Conservation (phyloP, 129 eudicot genomes). For the Deinandra increscens region DNA sequence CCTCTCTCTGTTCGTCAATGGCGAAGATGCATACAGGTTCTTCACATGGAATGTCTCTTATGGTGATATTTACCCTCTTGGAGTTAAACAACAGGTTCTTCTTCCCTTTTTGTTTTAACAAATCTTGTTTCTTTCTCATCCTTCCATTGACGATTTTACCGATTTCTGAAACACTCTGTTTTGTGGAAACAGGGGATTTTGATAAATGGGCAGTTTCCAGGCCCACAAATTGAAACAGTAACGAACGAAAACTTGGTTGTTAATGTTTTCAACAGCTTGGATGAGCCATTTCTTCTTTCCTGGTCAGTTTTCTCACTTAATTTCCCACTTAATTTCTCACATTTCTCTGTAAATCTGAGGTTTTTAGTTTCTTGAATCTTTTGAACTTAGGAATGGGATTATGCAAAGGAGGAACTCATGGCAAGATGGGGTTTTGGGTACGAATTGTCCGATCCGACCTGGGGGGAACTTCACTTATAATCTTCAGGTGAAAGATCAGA, state of each 20-base stretch:
- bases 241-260: constrained; percentile 63
- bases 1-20: constrained; percentile 20
- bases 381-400: constrained; percentile 51
- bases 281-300: constrained; percentile 60
- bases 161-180: background rate
- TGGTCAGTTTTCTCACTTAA: constrained; percentile 42
- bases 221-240: constrained; percentile 56
- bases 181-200: constrained; percentile 56
- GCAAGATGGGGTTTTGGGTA: constrained; percentile 69
- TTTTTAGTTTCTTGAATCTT: background rate
- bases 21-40: constrained; percentile 68
- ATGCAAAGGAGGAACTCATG: constrained; percentile 69
- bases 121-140: background rate
- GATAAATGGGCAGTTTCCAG: constrained; percentile 72
- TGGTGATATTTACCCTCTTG: constrained; percentile 71
- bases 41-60: constrained; percentile 60
- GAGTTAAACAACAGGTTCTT: constrained; percentile 63
- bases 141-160: background rate
- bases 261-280: constrained; percentile 58
- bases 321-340: background rate
- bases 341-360: background rate
- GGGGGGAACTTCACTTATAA: constrained; percentile 60
- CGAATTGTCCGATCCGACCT: constrained; percentile 67
- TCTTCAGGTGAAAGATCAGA: constrained; percentile 72
- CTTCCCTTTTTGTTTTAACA: background rate